Percentiles rank a stretch among this genome's conserved stretches.
Evolutionary conservation across 2,329 filamentous ascomycete species (phyloP).

Genomic region (Phoma sp.): DNA sequence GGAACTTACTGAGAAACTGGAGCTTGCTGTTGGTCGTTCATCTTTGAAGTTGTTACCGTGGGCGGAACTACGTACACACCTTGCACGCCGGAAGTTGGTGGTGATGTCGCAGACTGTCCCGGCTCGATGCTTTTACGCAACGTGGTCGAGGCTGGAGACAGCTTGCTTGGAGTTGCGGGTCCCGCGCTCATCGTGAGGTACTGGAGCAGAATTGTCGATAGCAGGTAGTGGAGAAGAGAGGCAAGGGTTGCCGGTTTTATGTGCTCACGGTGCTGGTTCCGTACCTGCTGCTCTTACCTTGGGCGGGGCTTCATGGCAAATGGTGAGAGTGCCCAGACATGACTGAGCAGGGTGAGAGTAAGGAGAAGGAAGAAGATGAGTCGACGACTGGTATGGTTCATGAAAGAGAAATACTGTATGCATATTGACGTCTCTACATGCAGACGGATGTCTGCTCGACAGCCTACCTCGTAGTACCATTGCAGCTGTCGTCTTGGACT

Average conservation of each 20-base stretch:
- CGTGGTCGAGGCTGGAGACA: background rate
- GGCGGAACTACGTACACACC: background rate
- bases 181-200: too few relatives aligned
- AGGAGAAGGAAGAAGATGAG: too few relatives aligned
- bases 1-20: background rate
- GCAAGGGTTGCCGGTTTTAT: background rate
- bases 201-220: too few relatives aligned
- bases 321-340: too few relatives aligned
- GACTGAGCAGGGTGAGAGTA: too few relatives aligned
- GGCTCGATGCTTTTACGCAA: background rate
- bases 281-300: background rate
- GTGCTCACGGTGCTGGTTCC: background rate
- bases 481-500: too few relatives aligned
- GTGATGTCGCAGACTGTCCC: background rate
- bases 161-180: background rate
- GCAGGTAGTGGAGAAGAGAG: background rate
- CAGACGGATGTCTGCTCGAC: too few relatives aligned
- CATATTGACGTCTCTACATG: too few relatives aligned
- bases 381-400: too few relatives aligned
- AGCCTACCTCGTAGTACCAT: too few relatives aligned
- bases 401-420: too few relatives aligned
- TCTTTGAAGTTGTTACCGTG: background rate
- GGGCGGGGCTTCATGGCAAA: too few relatives aligned
- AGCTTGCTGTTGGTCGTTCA: background rate
- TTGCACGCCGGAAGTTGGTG: background rate